Evolutionary conservation across 345 rosid genomes (phyloP), one percentile per base, ranked within the genome.

Genomic region (Euphorbia peplus): DNA sequence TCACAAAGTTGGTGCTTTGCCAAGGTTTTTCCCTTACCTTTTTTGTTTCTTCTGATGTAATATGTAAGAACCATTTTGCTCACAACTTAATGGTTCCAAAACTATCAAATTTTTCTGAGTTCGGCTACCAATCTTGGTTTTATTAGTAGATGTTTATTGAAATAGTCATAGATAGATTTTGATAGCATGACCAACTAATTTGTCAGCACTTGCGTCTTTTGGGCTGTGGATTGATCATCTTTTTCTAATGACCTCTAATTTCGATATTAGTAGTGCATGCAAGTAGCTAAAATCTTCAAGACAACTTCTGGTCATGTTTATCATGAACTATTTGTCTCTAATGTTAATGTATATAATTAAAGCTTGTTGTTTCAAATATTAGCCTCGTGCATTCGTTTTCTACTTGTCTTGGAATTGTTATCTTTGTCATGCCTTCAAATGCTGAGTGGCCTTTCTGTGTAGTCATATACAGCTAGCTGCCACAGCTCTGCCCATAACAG

Each of bases 391-490:
- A 11, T 53, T 44, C 10, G 2, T 50, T 18, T 50, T 50, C 24
- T 15, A 0, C 22, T 18, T 18, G 54, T 50, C 54, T 19, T 50
- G 54, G 54, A n/a, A 44, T 44, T 6, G 1, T 6, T 44, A 44
- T 44, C 15, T 44, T 42, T 42, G 47, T n/a, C n/a, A n/a, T 32
- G 37, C 6, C 37, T 32, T 6, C 50, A 44, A 39, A 39, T 15
- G 50, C 18, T 44, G 37, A 32, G 37, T 32, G 37, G 37, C 37
- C 37, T 32, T 6, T 73, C 28, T 64, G 52, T 85, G 80, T 85
- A 93, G 98, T 67, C 97, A 93, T 72, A 51, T 93, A 73, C 95
- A 87, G 77, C 87, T 93, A 73, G 98, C 97, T 58, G 97, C 92
- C 70, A 85, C 84, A 13, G 81, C 90, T 57, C 80, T 93, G 76